Evolutionary conservation across 2,329 filamentous ascomycete genomes (phyloP), one percentile per base, ranked within the genome.

Genomic region (Epichloe sibirici): DNA sequence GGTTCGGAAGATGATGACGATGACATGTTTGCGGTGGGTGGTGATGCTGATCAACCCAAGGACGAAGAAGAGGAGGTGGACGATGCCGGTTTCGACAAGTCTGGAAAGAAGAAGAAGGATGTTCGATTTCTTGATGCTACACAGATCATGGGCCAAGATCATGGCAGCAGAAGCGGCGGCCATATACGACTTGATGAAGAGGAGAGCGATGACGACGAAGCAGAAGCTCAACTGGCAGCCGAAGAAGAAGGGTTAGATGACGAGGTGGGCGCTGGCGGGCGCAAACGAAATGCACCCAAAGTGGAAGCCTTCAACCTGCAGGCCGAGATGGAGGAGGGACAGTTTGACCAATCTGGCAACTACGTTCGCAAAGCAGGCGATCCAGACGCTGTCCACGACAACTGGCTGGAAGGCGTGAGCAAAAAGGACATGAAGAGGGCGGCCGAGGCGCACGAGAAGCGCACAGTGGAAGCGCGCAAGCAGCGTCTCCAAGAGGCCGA

Each of bases 221-320:
- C 79, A n/a, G 83, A 85, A 23, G 79, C 80, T n/a, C 83, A 88
- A 48, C 63, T 72, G 15, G 90, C 88, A 31, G 82, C 82, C 47
- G 69, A 88, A 37, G 88, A 88, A 57, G 82, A 86, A 55, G 87
- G 82, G 17, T 65, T 95, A 15, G 93, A 96, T 59, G 85, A 90
- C 51, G 93, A 98, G 66, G 75, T 98, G 5, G 93, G 93, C 2
- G 85, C 88, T 1, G 93, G 93, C 13, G 86, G 87, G 2, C 85
- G 94, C 61, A 97, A 96, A 72, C 87, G 83, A 61, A 89, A 96
- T 67, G 93, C 93, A 2, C 93, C 93, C 2, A 88, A 93, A 66
- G 78, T 98, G 5, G 93, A 97, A 67, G 91, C 91, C 3, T 98
- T 98, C 76, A 97, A 98, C 64, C 87, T 98, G 76, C 83, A 81